A percentile compares a stretch with the other conserved stretches of the same genome.
Conservation (phyloP, 257 asterid genomes). For the Euphrasia confusa region DNA sequence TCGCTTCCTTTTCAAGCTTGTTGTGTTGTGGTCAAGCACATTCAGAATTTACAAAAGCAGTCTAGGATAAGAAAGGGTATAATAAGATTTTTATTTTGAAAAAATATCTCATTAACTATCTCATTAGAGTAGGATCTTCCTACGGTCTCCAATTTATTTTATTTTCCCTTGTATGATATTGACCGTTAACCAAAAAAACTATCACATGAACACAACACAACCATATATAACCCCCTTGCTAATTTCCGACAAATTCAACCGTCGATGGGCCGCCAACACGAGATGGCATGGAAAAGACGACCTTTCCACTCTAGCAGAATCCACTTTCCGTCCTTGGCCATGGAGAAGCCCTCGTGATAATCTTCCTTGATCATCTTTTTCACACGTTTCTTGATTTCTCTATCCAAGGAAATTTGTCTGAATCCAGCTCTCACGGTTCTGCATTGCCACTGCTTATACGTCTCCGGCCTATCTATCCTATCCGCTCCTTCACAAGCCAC, state of each 20-base stretch:
- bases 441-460: slow-evolving; percentile 36
- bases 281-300: slow-evolving; percentile 36
- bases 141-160: no score
- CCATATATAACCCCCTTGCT: no score
- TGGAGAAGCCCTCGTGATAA: slow-evolving; percentile 43
- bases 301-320: slow-evolving; percentile 60
- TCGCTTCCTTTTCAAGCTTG: no score
- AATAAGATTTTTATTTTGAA: no score
- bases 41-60: no score
- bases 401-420: slow-evolving; percentile 33
- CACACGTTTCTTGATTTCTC: slow-evolving; percentile 29
- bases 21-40: no score
- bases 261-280: slow-evolving; percentile 34
- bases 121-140: no score
- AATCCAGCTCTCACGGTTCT: slow-evolving; percentile 40
- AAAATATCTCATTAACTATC: no score
- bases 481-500: slow-evolving; percentile 53
- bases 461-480: slow-evolving; percentile 49
- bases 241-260: neutral
- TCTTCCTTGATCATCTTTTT: slow-evolving; percentile 26
- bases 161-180: no score
- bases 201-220: neutral
- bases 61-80: no score
- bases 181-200: no score
- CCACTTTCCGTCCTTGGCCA: slow-evolving; percentile 49